phyloP scores from a whole-genome alignment of 1,284 basidiomycete genomes.

The Trametes versicolor region DNA sequence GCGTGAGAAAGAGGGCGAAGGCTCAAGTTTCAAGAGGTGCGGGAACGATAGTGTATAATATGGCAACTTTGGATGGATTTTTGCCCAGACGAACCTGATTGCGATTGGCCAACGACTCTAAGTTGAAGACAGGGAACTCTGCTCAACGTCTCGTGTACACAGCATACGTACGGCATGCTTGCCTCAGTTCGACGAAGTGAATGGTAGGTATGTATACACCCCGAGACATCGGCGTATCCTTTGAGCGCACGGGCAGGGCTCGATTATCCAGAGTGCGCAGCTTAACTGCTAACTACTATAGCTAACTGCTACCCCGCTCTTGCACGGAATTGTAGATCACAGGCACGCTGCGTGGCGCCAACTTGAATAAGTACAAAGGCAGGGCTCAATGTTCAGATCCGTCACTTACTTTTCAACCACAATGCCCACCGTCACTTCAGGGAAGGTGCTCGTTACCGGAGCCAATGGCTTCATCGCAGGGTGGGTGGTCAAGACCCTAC shows the following conservation, averaged over 20 bases:
- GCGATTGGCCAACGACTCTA: no score
- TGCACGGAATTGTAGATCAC: background rate
- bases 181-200: no score
- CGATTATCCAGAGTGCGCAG: background rate
- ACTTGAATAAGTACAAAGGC: background rate
- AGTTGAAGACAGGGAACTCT: no score
- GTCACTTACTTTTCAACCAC: background rate
- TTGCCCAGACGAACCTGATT: no score
- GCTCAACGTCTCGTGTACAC: no score
- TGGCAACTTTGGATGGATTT: no score
- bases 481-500: slow-evolving; percentile 50
- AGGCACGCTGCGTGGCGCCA: background rate
- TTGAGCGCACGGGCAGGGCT: no score
- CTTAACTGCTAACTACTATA: background rate
- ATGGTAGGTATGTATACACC: background rate
- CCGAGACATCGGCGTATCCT: slow-evolving; percentile 28
- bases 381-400: no score
- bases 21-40: no score
- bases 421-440: slow-evolving; percentile 35
- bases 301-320: background rate
- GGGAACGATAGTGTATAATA: background rate
- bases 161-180: no score
- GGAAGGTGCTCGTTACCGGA: slow-evolving; percentile 26
- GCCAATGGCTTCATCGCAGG: slow-evolving; percentile 44
- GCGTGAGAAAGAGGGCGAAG: no score